Conservation (phyloP, 2,329 filamentous ascomycete species). For the Neopestalotiopsis clavispora region DNA sequence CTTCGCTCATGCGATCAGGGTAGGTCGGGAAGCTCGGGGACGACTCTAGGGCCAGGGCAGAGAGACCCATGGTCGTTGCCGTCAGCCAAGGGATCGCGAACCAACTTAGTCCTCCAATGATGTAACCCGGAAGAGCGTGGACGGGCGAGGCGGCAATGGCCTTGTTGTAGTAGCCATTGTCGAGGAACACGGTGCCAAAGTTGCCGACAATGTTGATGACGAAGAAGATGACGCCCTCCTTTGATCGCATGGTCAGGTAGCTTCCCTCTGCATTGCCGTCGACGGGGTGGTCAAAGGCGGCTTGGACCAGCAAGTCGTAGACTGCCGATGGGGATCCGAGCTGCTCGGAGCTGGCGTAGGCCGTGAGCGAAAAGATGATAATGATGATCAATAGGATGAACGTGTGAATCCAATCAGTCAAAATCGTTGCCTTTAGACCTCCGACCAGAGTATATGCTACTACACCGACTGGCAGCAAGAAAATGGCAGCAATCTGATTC, state of each 20-base stretch:
- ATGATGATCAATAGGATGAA: conserved; percentile 86
- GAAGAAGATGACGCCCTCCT: conserved; percentile 86
- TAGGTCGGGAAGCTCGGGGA: conserved; percentile 75
- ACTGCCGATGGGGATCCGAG: conserved; percentile 79
- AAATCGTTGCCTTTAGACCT: conserved; percentile 85
- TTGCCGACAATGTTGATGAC: conserved; percentile 89
- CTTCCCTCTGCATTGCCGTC: conserved; percentile 80
- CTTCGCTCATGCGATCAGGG: conserved; percentile 71
- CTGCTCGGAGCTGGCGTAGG: conserved; percentile 74
- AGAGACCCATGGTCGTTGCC: conserved; percentile 86
- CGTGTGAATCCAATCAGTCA: conserved; percentile 87
- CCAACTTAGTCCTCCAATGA: conserved; percentile 85
- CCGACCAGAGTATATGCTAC: conserved; percentile 78
- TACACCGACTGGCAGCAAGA: conserved; percentile 77
- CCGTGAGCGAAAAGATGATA: conserved; percentile 81
- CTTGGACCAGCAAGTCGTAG: conserved; percentile 77
- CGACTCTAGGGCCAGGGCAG: conserved; percentile 79
- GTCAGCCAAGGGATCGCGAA: conserved; percentile 92
- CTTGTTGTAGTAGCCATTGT: conserved; percentile 93
- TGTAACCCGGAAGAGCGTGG: conserved; percentile 85
- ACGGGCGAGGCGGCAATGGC: conserved; percentile 87
- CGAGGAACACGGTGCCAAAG: conserved; percentile 83
- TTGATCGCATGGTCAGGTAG: conserved; percentile 85
- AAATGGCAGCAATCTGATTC: conserved; percentile 77
- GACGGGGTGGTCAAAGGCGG: conserved; percentile 73